These are phyloP conservation scores for Candida neerlandica DNA, from an alignment of 1,139 yeast genomes.

Conservation along the genomic window DNA sequence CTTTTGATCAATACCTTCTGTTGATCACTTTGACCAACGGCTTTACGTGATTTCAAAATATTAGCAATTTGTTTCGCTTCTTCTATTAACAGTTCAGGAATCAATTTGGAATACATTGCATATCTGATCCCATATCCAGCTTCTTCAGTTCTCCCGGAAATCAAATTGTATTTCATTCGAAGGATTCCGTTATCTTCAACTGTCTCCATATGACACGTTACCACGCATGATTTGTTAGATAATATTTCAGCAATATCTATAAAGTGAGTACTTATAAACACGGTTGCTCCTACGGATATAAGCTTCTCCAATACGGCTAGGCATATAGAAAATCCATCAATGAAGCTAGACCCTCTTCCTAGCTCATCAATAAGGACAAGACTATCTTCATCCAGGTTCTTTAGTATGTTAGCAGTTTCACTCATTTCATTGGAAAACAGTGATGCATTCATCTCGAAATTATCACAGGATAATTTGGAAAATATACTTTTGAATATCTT, in stretches of 20 bases:
- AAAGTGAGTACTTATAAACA: conserved; percentile 43
- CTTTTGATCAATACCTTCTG: conserved; percentile 11
- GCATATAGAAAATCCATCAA: conserved; percentile 44
- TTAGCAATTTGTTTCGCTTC: conserved; percentile 27
- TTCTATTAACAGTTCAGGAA: conserved; percentile 22
- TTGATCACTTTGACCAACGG: conserved; percentile 5
- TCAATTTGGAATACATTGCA: conserved; percentile 21
- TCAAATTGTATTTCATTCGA: conserved; percentile 28
- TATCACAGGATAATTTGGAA: conserved; percentile 49
- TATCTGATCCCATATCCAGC: conserved; percentile 29
- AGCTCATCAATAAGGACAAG: conserved; percentile 53
- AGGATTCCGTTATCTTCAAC: conserved; percentile 20
- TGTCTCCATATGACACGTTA: conserved; percentile 29
- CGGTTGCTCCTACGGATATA: conserved; percentile 23
- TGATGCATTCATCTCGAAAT: conserved; percentile 41
- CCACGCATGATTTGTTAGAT: conserved; percentile 27
- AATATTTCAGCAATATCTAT: conserved; percentile 35
- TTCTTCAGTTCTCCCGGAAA: conserved; percentile 21
- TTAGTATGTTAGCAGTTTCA: conserved; percentile 45
- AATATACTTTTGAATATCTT: conserved; percentile 43
- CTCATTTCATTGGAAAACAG: conserved; percentile 54
- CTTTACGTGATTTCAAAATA: conserved; percentile 11
- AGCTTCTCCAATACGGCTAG: conserved; percentile 38
- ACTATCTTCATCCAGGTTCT: conserved; percentile 31
- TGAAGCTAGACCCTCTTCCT: conserved; percentile 49